phyloP scores from a whole-genome alignment of 805 yeast genomes.

The Pichia californica region DNA sequence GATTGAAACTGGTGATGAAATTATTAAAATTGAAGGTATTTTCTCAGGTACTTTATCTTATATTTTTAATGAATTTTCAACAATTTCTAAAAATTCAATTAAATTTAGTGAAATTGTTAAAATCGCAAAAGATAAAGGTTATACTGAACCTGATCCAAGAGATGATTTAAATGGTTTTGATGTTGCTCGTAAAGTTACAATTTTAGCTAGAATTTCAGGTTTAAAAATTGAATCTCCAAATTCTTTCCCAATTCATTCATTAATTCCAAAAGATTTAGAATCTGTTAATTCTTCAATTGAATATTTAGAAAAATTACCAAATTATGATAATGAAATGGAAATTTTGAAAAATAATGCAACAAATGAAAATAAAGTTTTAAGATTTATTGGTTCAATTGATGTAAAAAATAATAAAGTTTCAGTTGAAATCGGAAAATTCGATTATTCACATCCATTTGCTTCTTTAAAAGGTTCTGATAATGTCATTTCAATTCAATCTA shows the following conservation, averaged over 20 bases:
- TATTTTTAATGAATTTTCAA: slow-evolving; percentile 89
- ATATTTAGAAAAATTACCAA: slow-evolving; percentile 73
- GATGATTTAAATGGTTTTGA: slow-evolving; percentile 97
- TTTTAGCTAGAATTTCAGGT: slow-evolving; percentile 90
- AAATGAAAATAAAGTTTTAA: slow-evolving; percentile 74
- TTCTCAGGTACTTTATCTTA: slow-evolving; percentile 94
- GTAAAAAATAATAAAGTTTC: slow-evolving; percentile 59
- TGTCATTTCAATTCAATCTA: slow-evolving; percentile 84
- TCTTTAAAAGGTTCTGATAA: slow-evolving; percentile 93
- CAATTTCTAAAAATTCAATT: slow-evolving; percentile 50
- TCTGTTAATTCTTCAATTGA: slow-evolving; percentile 65
- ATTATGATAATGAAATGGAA: slow-evolving; percentile 75
- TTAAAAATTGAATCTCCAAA: slow-evolving; percentile 78
- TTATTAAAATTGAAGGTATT: slow-evolving; percentile 89
- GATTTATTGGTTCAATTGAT: slow-evolving; percentile 92
- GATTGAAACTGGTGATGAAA: slow-evolving; percentile 87
- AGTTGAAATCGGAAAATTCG: slow-evolving; percentile 87
- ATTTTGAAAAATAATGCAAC: slow-evolving; percentile 75
- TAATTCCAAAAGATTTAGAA: slow-evolving; percentile 85
- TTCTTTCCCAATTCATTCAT: slow-evolving; percentile 88
- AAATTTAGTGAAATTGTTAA: slow-evolving; percentile 87
- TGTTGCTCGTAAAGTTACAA: slow-evolving; percentile 97
- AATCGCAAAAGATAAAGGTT: slow-evolving; percentile 85
- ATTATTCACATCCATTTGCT: slow-evolving; percentile 90
- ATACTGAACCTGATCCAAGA: slow-evolving; percentile 99